Conservation (phyloP, 345 rosid species). For the Mallotus nudiflorus region DNA sequence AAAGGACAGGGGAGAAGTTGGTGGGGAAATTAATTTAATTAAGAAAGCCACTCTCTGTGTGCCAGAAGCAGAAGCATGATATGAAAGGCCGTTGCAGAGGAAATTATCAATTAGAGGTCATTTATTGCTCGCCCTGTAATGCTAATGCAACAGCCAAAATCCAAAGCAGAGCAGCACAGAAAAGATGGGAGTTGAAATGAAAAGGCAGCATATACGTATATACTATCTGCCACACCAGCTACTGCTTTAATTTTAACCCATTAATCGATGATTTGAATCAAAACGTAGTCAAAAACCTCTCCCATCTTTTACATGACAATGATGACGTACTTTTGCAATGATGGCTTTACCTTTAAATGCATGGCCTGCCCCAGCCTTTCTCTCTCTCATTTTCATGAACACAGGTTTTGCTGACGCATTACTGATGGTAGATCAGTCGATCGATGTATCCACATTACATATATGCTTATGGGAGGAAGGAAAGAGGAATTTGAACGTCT, state of each 20-base stretch:
- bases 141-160: conserved; percentile 23
- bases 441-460: neutral
- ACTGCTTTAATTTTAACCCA: too few relatives aligned
- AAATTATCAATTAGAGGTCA: conserved; percentile 36
- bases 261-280: conserved; percentile 2
- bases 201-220: neutral
- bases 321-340: conserved; percentile 62
- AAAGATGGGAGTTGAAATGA: neutral
- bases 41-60: neutral
- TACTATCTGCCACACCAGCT: neutral
- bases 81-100: conserved; percentile 44
- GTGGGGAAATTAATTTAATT: conserved; percentile 30
- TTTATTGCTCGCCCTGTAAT: conserved; percentile 23
- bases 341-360: conserved; percentile 36
- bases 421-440: neutral
- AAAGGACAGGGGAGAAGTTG: conserved; percentile 24
- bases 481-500: too few relatives aligned
- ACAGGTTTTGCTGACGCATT: conserved; percentile 2
- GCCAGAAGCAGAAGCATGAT: conserved; percentile 15
- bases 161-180: conserved; percentile 20
- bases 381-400: conserved; percentile 15
- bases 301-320: conserved; percentile 46
- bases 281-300: conserved; percentile 21
- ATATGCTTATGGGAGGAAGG: neutral
- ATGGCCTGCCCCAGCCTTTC: conserved; percentile 15